Evolutionary conservation across 2,329 filamentous ascomycete species (phyloP).

Genomic region (Sporothrix humicola): DNA sequence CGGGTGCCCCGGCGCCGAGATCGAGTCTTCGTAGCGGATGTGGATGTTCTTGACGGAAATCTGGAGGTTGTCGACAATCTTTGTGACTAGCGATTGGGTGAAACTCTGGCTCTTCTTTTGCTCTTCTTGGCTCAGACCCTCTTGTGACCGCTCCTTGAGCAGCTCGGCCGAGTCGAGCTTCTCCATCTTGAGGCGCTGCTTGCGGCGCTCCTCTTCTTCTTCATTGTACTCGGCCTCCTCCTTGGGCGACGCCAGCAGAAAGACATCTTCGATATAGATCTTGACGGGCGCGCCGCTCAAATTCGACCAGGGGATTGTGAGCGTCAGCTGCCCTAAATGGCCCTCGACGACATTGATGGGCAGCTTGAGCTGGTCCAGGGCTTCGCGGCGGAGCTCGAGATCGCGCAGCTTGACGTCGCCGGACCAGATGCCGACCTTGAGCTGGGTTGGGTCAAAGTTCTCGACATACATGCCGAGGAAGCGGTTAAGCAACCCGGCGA

Average conservation of each 20-base stretch:
- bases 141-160: slow-evolving; percentile 87
- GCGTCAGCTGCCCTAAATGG: slow-evolving; percentile 87
- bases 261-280: slow-evolving; percentile 96
- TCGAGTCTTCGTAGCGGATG: slow-evolving; percentile 95
- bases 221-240: slow-evolving; percentile 93
- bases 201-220: slow-evolving; percentile 85
- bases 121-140: slow-evolving; percentile 92
- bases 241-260: slow-evolving; percentile 90
- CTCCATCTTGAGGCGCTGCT: slow-evolving; percentile 96
- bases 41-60: slow-evolving; percentile 99
- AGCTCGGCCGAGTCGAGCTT: slow-evolving; percentile 96
- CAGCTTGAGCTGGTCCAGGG: slow-evolving; percentile 93
- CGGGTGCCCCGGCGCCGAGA: slow-evolving; percentile 91
- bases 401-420: slow-evolving; percentile 95
- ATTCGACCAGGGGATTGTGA: slow-evolving; percentile 98
- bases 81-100: slow-evolving; percentile 90
- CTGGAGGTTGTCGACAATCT: slow-evolving; percentile 98
- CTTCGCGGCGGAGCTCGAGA: slow-evolving; percentile 90
- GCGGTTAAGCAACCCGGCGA: slow-evolving; percentile 96
- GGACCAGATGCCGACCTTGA: slow-evolving; percentile 99
- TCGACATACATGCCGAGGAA: slow-evolving; percentile 99
- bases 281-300: slow-evolving; percentile 91
- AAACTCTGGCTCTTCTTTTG: slow-evolving; percentile 98
- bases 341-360: slow-evolving; percentile 97
- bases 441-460: slow-evolving; percentile 97